Evolutionary conservation across 768 basidiomycete species (phyloP).

Genomic region (Collybia nuda): DNA sequence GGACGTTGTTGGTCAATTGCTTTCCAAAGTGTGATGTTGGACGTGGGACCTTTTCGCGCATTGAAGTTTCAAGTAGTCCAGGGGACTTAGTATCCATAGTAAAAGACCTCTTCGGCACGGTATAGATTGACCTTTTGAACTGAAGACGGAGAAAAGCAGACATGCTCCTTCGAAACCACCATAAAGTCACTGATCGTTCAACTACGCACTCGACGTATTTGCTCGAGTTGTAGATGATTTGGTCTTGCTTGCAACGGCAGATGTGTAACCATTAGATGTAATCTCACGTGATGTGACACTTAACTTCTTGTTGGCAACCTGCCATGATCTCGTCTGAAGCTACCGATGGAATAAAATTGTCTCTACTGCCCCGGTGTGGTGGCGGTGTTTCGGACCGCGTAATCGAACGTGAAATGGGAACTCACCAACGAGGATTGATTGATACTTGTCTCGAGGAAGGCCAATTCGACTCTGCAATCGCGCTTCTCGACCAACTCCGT

Average conservation of each 20-base stretch:
- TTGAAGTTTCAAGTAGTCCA: conserved; percentile 60
- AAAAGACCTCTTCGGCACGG: conserved; percentile 8
- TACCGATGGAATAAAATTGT: too few relatives aligned
- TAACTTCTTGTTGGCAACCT: too few relatives aligned
- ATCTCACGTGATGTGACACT: too few relatives aligned
- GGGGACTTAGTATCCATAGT: conserved; percentile 22
- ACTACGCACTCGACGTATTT: too few relatives aligned
- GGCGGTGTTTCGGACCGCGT: conserved; percentile 3
- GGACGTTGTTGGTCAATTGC: conserved; percentile 11
- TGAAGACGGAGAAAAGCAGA: conserved; percentile 14
- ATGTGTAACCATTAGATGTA: too few relatives aligned
- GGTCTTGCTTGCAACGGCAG: too few relatives aligned
- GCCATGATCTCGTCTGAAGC: too few relatives aligned
- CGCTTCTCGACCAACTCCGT: conserved; percentile 60
- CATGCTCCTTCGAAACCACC: conserved; percentile 11
- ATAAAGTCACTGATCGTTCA: too few relatives aligned
- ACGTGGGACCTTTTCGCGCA: conserved; percentile 52
- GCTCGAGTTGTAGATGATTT: too few relatives aligned
- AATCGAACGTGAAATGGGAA: conserved; percentile 43
- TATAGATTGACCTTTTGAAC: conserved; percentile 7
- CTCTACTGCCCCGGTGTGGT: too few relatives aligned
- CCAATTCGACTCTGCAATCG: conserved; percentile 69
- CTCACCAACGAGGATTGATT: conserved; percentile 54
- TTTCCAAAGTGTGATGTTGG: conserved; percentile 15
- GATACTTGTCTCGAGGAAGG: conserved; percentile 78